Conservation (phyloP, 208 protist genomes). For the Acanthamoeba triangularis region DNA sequence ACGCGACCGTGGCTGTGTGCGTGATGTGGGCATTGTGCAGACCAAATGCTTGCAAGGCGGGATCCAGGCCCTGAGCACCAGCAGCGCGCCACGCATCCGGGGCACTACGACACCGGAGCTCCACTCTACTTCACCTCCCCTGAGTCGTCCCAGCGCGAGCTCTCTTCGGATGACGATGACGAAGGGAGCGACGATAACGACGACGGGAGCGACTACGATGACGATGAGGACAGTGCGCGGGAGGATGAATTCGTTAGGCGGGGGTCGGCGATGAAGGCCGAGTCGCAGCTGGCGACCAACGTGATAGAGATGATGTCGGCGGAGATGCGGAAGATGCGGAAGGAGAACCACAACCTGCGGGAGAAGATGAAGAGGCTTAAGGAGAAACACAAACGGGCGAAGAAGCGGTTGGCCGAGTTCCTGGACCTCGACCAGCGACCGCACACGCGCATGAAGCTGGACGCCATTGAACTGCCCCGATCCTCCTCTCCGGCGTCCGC, state of each 20-base stretch:
- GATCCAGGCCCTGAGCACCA: too few species aligned
- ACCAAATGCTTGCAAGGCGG: too few species aligned
- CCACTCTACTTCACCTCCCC: too few species aligned
- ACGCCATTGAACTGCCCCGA: too few species aligned
- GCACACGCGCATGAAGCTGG: not conserved
- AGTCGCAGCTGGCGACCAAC: not conserved
- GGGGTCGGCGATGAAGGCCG: not conserved
- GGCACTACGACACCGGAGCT: too few species aligned
- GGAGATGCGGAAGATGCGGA: not conserved
- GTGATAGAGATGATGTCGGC: constrained; percentile 43
- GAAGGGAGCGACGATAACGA: not conserved
- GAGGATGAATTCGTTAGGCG: not conserved
- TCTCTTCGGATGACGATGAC: not conserved
- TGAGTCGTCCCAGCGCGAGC: not conserved
- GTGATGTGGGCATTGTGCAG: too few species aligned
- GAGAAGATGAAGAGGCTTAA: not conserved
- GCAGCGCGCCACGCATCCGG: too few species aligned
- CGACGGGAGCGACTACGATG: not conserved
- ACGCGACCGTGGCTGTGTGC: too few species aligned
- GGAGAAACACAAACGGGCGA: not conserved
- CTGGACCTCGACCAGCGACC: not conserved
- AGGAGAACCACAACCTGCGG: not conserved
- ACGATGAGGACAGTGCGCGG: not conserved
- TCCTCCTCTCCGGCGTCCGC: not conserved
- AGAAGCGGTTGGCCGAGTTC: not conserved